Evolutionary conservation across 208 protist genomes (phyloP), one percentile per base, ranked within the genome.

Genomic region (Trypanosoma caninum): DNA sequence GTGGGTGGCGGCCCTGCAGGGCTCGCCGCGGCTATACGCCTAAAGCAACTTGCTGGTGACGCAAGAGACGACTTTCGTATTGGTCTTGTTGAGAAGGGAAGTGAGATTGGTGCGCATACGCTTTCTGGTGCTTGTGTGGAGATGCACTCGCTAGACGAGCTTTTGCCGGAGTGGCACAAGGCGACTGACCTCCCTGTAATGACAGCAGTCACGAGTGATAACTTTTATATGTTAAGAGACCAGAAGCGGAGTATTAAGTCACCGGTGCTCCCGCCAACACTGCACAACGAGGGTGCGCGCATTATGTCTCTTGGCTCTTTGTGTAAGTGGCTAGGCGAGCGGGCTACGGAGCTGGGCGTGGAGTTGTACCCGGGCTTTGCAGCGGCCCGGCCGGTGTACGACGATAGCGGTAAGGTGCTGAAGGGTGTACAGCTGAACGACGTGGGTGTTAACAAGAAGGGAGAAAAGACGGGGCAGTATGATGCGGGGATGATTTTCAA

Each of bases 71-170:
- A 97, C 11, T 60, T 98, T 40, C 80, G 76, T 38, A 93, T 99
- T 0, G 90, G 82, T 37, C 65, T 99, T 3, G 65, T 99, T 7
- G 97, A 99, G 57, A 99, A 99, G 71, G 97, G 87, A 8, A 91
- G 89, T 37, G 95, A 98, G 68, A 78, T 95, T 56, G 96, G 97
- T 55, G 86, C 90, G 9, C 98, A 99, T 80, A 99, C 94, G 1
- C 72, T 99, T 25, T 98, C 95, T 18, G 98, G 98, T 47, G 96
- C 97, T 53, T 98, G 98, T 28, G 60, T 99, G n/a, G 95, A 99
- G 69, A 84, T 97, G 27, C 79, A 72, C 31, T 82, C 96, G 9
- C 72, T 99, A 1, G 80, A 98, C 51, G 98, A 99, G 72, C 70
- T 99, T 8, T 76, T 99, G 7, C 98, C 97, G 2, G 88, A 98